Evolutionary conservation across 2,329 filamentous ascomycete species (phyloP).

Genomic region (Xylaria arbuscula): DNA sequence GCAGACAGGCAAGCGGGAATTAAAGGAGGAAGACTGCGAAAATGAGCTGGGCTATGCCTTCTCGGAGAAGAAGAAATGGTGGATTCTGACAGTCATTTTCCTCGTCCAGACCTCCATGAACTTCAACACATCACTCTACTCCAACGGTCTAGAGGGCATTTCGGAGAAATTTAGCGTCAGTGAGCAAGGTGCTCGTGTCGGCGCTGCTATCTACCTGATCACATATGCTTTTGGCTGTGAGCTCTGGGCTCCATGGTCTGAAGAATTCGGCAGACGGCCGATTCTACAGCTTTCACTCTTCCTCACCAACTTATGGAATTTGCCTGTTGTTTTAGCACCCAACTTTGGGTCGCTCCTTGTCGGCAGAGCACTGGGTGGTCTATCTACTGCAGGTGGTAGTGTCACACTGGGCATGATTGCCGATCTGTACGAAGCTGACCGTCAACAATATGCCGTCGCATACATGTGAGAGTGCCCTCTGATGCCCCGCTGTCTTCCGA

Average conservation of each 20-base stretch:
- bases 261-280: conserved; percentile 82
- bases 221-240: conserved; percentile 88
- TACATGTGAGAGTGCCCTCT: conserved; percentile 62
- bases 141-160: conserved; percentile 74
- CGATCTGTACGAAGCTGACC: conserved; percentile 76
- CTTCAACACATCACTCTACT: conserved; percentile 81
- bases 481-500: background rate
- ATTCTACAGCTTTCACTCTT: conserved; percentile 78
- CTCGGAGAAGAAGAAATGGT: conserved; percentile 74
- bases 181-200: conserved; percentile 74
- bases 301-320: conserved; percentile 81
- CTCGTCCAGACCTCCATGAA: conserved; percentile 81
- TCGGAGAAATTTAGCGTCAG: conserved; percentile 75
- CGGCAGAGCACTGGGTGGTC: conserved; percentile 74
- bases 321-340: conserved; percentile 77
- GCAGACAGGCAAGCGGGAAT: conserved; percentile 45
- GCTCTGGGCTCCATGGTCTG: conserved; percentile 88
- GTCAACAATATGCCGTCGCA: conserved; percentile 81
- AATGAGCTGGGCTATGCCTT: conserved; percentile 73
- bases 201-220: conserved; percentile 82
- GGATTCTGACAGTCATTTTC: conserved; percentile 78
- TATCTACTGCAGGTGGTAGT: conserved; percentile 77
- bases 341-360: conserved; percentile 79
- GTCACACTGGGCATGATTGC: conserved; percentile 81
- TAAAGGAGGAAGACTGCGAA: conserved; percentile 66